These are phyloP conservation scores for Durotheca rogersii DNA, from an alignment of 495 filamentous ascomycete species.

Conservation along the genomic window DNA sequence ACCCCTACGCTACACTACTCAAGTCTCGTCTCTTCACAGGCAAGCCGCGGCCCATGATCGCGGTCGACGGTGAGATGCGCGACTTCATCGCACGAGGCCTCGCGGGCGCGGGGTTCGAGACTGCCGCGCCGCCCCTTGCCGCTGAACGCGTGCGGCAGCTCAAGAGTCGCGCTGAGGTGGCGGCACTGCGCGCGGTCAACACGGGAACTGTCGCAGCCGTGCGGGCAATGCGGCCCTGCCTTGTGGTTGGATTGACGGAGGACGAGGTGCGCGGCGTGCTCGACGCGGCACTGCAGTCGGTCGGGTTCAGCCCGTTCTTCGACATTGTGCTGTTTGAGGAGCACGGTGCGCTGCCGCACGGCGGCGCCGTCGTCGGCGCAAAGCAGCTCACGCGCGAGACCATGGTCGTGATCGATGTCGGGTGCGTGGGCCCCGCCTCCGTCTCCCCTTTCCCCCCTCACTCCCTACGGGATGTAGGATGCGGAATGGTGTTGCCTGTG, in stretches of 20 bases:
- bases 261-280: constrained; percentile 51
- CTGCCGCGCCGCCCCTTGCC: constrained; percentile 45
- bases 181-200: constrained; percentile 56
- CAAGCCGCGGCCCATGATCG: constrained; percentile 40
- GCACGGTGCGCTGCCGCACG: constrained; percentile 55
- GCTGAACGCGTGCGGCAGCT: constrained; percentile 55
- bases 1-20: constrained; percentile 52
- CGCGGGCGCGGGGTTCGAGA: constrained; percentile 47
- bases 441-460: too few species aligned
- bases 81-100: constrained; percentile 57
- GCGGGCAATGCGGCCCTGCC: constrained; percentile 53
- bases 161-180: constrained; percentile 51
- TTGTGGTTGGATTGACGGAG: constrained; percentile 52
- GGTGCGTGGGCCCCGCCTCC: constrained; percentile 39
- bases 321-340: constrained; percentile 60
- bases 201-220: constrained; percentile 59
- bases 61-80: constrained; percentile 60
- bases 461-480: too few species aligned
- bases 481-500: too few species aligned
- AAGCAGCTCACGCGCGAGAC: constrained; percentile 51
- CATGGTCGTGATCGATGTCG: constrained; percentile 59
- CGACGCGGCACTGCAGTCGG: constrained; percentile 48
- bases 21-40: constrained; percentile 33
- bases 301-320: constrained; percentile 55
- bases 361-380: constrained; percentile 49